Conservation (phyloP, 2,329 filamentous ascomycete species). For the Botrytis deweyae region DNA sequence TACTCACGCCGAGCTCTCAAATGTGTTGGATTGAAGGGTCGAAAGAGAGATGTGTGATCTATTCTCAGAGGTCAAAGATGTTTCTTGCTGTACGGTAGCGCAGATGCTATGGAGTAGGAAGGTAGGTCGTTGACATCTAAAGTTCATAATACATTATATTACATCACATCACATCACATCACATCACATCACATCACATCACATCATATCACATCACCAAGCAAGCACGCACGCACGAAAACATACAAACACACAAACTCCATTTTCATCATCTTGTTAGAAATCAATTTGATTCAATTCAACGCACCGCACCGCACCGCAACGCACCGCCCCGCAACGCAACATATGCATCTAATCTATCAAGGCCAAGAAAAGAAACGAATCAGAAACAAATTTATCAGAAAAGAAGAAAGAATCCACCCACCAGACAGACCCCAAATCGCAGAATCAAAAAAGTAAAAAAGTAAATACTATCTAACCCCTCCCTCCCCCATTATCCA, state of each 20-base stretch:
- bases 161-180: neutral
- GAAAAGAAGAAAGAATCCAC: neutral
- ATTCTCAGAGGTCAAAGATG: fast-evolving
- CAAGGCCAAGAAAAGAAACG: neutral
- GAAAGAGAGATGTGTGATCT: too few species aligned
- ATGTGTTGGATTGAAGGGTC: too few species aligned
- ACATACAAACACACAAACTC: neutral
- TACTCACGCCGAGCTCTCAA: too few species aligned
- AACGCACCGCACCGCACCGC: neutral
- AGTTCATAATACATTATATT: neutral
- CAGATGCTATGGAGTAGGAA: neutral
- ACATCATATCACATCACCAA: neutral
- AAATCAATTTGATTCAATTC: neutral
- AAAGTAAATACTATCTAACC: neutral
- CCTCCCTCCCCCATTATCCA: neutral
- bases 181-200: neutral
- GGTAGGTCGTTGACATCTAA: neutral
- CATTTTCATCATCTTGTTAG: too few species aligned
- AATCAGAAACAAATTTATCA: neutral
- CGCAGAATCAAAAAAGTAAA: neutral
- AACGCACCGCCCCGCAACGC: neutral
- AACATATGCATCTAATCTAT: neutral
- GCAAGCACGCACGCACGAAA: neutral
- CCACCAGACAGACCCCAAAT: neutral
- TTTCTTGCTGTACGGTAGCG: too few species aligned